These are phyloP conservation scores for Sphagnum magellanicum DNA, from an alignment of 228 moss, liverwort and hornwort genomes.

Conservation along the genomic window DNA sequence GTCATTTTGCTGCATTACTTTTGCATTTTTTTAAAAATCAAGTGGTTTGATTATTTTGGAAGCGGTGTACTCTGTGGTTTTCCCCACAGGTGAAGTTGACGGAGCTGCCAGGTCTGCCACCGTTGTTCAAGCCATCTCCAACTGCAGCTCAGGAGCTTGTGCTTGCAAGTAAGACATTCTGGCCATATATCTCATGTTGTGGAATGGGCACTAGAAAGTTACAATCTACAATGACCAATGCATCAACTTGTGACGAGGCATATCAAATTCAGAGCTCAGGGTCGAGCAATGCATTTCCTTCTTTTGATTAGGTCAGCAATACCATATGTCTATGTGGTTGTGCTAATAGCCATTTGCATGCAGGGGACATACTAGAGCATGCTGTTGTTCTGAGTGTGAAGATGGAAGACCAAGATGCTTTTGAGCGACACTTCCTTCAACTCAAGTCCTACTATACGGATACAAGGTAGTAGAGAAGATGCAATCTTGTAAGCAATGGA, in stretches of 20 bases:
- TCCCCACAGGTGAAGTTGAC: conserved; percentile 62
- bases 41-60: not conserved
- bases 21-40: not conserved
- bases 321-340: no score
- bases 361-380: conserved; percentile 92
- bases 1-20: not conserved
- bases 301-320: no score
- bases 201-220: no score
- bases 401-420: conserved; percentile 96
- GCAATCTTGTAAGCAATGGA: no score
- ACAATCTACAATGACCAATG: no score
- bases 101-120: conserved; percentile 64
- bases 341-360: not conserved
- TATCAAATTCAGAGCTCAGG: no score
- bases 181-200: no score
- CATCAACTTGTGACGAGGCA: no score
- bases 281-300: no score
- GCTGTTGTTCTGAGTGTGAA: conserved; percentile 79
- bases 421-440: conserved; percentile 92
- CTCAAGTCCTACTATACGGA: conserved; percentile 95
- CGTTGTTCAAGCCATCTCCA: conserved; percentile 46
- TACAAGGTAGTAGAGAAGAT: conserved; percentile 40
- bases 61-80: not conserved
- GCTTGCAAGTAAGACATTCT: conserved; percentile 48
- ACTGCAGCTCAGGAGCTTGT: conserved; percentile 61